Conservation (phyloP, 2,329 filamentous ascomycete species). For the Penicillium sp. region DNA sequence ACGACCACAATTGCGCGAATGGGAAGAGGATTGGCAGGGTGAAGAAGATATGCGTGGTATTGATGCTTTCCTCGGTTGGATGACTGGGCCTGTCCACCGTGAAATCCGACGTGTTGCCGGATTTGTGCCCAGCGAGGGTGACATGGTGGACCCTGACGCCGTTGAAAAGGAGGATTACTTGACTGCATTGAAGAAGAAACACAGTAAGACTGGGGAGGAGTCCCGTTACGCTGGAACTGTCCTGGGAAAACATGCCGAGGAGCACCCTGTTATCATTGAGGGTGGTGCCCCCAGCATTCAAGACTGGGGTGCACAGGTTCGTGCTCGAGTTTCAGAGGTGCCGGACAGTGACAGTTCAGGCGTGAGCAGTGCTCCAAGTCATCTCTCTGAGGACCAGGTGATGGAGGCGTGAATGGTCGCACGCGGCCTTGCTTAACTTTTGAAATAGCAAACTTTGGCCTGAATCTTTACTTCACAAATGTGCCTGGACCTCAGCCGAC, state of each 20-base stretch:
- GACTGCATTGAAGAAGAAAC: constrained; percentile 81
- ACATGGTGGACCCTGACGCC: constrained; percentile 49
- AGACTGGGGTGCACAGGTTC: constrained; percentile 56
- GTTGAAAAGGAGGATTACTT: constrained; percentile 69
- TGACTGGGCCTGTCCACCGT: constrained; percentile 67
- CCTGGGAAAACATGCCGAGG: constrained; percentile 70
- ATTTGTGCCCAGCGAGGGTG: constrained; percentile 59
- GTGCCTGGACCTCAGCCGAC: not conserved
- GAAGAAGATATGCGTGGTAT: constrained; percentile 78
- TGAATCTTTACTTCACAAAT: not conserved
- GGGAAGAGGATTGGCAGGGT: constrained; percentile 66
- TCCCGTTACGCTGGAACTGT: constrained; percentile 81
- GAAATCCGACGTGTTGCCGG: constrained; percentile 80
- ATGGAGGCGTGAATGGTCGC: constrained; percentile 34
- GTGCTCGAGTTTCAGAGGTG: constrained; percentile 30
- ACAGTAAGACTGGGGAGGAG: constrained; percentile 84
- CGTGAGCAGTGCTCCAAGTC: constrained; percentile 42
- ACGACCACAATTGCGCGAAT: constrained; percentile 62
- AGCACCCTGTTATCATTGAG: constrained; percentile 71
- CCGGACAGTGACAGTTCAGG: constrained; percentile 36
- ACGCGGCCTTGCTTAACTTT: not conserved
- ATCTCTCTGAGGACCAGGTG: constrained; percentile 37
- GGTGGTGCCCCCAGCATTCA: constrained; percentile 69
- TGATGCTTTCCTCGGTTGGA: constrained; percentile 76
- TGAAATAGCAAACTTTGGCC: not conserved